Evolutionary conservation across 257 asterid species (phyloP).

Genomic region (Solanum clarkiae): DNA sequence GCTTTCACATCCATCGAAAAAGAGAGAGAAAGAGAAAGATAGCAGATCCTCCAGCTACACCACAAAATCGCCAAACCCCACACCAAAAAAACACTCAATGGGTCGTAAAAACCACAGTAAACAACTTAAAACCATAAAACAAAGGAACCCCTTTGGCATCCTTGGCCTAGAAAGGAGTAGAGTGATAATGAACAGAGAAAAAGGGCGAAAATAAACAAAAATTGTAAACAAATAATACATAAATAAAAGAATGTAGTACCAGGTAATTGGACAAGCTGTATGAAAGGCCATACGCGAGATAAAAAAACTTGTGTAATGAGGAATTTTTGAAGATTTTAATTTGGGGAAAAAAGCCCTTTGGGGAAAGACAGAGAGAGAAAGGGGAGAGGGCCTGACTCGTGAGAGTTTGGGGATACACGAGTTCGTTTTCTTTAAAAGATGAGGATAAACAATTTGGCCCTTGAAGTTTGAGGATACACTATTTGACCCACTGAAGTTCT

Average conservation of each 20-base stretch:
- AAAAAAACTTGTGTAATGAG: constrained; percentile 10
- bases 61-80: neutral
- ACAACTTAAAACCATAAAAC: constrained; percentile 3
- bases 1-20: neutral
- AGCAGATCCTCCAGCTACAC: neutral
- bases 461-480: no score
- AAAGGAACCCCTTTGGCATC: constrained; percentile 1
- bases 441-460: neutral
- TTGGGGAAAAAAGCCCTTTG: neutral
- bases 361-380: neutral
- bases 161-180: neutral
- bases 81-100: neutral
- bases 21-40: neutral
- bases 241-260: constrained; percentile 33
- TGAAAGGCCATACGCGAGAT: constrained; percentile 80
- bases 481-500: constrained; percentile 7
- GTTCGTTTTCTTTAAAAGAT: neutral
- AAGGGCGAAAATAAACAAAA: neutral
- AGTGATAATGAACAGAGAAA: neutral
- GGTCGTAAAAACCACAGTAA: neutral
- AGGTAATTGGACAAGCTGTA: constrained; percentile 99
- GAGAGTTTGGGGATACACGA: constrained; percentile 1
- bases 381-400: neutral
- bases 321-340: constrained; percentile 15
- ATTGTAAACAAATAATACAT: neutral